Evolutionary conservation across 1,284 basidiomycete species (phyloP), one percentile per base, ranked within the genome.

Genomic region (Trichosporon faecale): DNA sequence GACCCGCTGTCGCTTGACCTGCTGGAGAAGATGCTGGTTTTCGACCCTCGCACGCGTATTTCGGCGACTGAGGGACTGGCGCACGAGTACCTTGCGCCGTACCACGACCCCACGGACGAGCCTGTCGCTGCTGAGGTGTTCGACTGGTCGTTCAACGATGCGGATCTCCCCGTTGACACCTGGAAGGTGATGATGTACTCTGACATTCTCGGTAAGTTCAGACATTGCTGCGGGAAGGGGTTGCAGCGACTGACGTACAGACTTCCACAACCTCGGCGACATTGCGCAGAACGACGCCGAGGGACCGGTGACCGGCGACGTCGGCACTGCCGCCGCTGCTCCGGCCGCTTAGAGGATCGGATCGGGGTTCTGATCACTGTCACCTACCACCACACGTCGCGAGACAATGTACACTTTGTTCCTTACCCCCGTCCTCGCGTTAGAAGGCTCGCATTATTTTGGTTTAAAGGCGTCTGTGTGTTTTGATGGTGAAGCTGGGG

Each of bases 101-200:
- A 99, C 83, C 97, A 99, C 82, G 97, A 99, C 85, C 95, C 96
- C 8, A 95, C 94, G 8, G 96, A 99, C 81, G 97, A 99, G 84
- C 96, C 97, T 5, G 91, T 92, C 57, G 94, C 96, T 8, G 89
- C 88, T 40, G 95, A 98, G 83, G 91, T 93, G 79, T 99, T 99
- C 79, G 96, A 99, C 84, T 99, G 96, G 96, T 93, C 91, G 78
- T 99, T 99, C 89, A 99, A 99, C 85, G 96, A 99, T 77, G 97
- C 97, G n/a, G 96, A 99, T 82, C 87, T 99, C 61, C 97, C 97
- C 0, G 93, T 99, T 29, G 96, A 99, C 82, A 98, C 94, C 3
- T 99, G 96, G 96, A 98, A 98, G 85, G 96, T 98, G 78, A 95
- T 95, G 93, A 95, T 95, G 93, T 95, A 95, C 85, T 91, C 89